Evolutionary conservation across 257 asterid species (phyloP), one percentile per base, ranked within the genome.

Genomic region (Gentiana dahurica): DNA sequence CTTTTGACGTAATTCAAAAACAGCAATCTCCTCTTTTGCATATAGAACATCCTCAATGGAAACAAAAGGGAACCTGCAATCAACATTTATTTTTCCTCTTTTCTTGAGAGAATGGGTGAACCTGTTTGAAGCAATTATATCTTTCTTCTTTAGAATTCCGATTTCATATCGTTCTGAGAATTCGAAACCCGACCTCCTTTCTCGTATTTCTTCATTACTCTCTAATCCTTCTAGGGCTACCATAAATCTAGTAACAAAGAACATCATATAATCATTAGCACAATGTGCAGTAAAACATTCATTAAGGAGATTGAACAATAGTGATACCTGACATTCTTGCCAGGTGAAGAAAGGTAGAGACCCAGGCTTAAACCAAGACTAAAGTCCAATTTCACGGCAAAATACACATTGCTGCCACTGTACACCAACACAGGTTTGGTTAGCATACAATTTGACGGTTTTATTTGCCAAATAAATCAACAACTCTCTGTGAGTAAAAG

Each of bases 81-180:
- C 96, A 68, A 87, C 85, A 73, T 87, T 90, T 76, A 81, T 79
- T 68, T 87, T 90, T 71, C 98, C 95, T 69, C 95, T 76, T 71
- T 76, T 87, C 71, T 78, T 90, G 55, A 90, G 79, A 55, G 98
- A 82, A 67, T 87, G 95, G 4, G 95, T 79, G 58, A 90, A 76
- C 83, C 79, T 90, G 78, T 75, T 90, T 46, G 98, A 90, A 51
- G 98, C 98, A 76, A 66, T 65, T 70, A 90, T 56, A 56, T 96
- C 98, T 73, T 79, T 90, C 71, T 84, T 90, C 84, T 75, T 87
- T 53, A 90, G 69, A 68, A 65, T 72, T 35, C 93, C 94, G 12
- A 87, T 87, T 75, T 70, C 83, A 13, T 87, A 82, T 56, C 87
- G 81, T 69, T 87, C 98, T 38, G 84, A 87, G 60, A 71, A 66